Conservation (phyloP, 2,329 filamentous ascomycete genomes). For the Fusarium torreyae region DNA sequence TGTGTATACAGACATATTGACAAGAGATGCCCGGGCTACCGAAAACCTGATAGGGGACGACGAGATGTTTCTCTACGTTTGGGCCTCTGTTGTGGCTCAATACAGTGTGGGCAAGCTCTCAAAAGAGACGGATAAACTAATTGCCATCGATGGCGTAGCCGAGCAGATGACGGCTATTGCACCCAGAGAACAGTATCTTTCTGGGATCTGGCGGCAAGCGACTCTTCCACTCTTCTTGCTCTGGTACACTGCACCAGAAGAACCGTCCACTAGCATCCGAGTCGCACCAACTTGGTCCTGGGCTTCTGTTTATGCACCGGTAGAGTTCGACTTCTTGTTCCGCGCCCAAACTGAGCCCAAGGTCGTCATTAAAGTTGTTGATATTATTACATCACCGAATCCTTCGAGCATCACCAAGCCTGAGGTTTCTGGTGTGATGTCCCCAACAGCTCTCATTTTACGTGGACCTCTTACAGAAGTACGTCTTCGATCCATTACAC, state of each 20-base stretch:
- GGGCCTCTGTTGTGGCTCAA: constrained; percentile 13
- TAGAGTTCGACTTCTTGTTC: constrained; percentile 2
- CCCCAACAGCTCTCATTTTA: neutral
- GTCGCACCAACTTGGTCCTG: constrained; percentile 19
- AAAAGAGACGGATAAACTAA: neutral
- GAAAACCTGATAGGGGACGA: neutral
- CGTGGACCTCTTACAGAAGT: constrained; percentile 1
- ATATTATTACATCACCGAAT: neutral
- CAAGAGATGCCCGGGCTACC: neutral
- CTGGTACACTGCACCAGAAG: neutral
- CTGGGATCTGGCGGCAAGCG: neutral
- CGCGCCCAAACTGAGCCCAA: constrained; percentile 2
- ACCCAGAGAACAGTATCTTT: constrained; percentile 1
- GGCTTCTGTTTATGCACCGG: constrained; percentile 5
- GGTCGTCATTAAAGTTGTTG: neutral
- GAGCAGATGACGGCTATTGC: constrained; percentile 1
- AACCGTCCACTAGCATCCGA: accelerated
- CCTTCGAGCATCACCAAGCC: accelerated
- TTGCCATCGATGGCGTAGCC: constrained; percentile 10
- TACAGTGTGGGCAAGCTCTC: constrained; percentile 7
- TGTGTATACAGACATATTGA: constrained; percentile 4
- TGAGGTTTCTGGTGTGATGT: neutral
- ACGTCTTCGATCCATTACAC: neutral
- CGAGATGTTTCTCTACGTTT: constrained; percentile 22
- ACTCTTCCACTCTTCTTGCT: constrained; percentile 2